A percentile compares a stretch with the other conserved stretches of the same genome.
phyloP scores from a whole-genome alignment of 495 filamentous ascomycete species.

The Neurospora hispaniola region DNA sequence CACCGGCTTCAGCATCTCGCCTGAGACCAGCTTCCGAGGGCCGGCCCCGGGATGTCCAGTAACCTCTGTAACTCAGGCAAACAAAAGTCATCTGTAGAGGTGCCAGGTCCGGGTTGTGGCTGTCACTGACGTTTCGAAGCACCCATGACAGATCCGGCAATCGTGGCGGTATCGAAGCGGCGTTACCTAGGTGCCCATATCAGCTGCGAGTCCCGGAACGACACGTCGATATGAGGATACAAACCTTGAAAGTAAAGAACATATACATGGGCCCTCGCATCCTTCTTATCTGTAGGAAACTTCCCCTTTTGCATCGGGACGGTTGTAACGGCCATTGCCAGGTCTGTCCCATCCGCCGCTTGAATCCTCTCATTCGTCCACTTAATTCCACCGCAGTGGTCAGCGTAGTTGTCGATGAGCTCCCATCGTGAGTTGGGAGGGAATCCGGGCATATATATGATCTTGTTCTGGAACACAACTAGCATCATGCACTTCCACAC shows the following conservation, averaged over 20 bases:
- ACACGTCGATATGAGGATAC: neutral
- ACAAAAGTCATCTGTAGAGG: constrained; percentile 42
- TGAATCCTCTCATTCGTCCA: constrained; percentile 51
- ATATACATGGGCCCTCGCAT: constrained; percentile 23
- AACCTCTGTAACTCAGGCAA: constrained; percentile 65
- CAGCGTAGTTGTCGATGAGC: constrained; percentile 49
- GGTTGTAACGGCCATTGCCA: constrained; percentile 45
- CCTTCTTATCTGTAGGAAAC: neutral
- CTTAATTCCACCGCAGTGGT: constrained; percentile 43
- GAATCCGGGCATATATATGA: constrained; percentile 69
- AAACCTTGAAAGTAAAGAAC: constrained; percentile 52
- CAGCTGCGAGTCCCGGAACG: constrained; percentile 14
- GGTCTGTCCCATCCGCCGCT: constrained; percentile 48
- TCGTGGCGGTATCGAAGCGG: constrained; percentile 57
- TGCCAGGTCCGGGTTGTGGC: constrained; percentile 9
- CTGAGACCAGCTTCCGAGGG: constrained; percentile 57
- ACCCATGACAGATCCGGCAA: constrained; percentile 56
- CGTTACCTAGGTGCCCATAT: constrained; percentile 41
- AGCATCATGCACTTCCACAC: constrained; percentile 76
- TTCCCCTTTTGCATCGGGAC: constrained; percentile 12
- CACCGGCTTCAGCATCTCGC: constrained; percentile 50
- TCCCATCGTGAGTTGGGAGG: constrained; percentile 50
- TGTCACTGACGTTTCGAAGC: constrained; percentile 30
- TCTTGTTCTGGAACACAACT: constrained; percentile 70
- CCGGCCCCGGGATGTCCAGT: constrained; percentile 66